Base-by-base conservation (phyloP, 2,329 filamentous ascomycete species). In the Aspergillus awamori region DNA sequence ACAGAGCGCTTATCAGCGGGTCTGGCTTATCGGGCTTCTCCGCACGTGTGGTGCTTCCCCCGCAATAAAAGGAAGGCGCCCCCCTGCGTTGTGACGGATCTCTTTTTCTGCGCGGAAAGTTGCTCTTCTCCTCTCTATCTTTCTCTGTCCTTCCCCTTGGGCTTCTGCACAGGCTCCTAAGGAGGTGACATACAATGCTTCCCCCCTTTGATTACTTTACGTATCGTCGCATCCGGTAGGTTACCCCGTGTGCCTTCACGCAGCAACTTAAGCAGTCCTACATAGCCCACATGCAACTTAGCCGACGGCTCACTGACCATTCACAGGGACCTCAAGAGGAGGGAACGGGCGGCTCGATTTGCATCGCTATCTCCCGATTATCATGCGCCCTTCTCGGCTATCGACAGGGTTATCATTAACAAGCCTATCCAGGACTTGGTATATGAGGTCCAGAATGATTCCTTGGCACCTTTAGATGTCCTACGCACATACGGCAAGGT, bases 401-500 rank as follows among this genome's bases (percentile, higher is more conserved):
- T 81, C 41, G 92, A 97, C 68, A 83, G 85, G 52, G 80, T 83
- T 3, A 89, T 92, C 57, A 81, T 97, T 59, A 81, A 87, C 62
- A 88, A 86, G 62, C 86, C 92, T 13, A 95, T 97, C 62, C 86
- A 89, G 65, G 83, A 90, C 60, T 86, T 97, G 3, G 93, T 97
- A 5, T 79, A 87, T 63, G 86, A 89, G 79, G 90, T 97, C 3
- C 91, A 94, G 33, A 84, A 86, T n/a, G 84, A 87, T 48, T 78
- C 82, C 57, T 81, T 87, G 53, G 83, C 84, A 11, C 88, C 93
- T 0, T 74, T 89, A 24, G 87, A 92, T 63, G 85, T 97, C 51
- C 86, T 97, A n/a, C 87, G 83, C 62, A 87, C 92, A 10, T 98
- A 97, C 74, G 90, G 90, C 70, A 97, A 96, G 76, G 88, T 94